Evolutionary conservation across 805 yeast genomes (phyloP), one percentile per base, ranked within the genome.

Genomic region (Candida insectalens): DNA sequence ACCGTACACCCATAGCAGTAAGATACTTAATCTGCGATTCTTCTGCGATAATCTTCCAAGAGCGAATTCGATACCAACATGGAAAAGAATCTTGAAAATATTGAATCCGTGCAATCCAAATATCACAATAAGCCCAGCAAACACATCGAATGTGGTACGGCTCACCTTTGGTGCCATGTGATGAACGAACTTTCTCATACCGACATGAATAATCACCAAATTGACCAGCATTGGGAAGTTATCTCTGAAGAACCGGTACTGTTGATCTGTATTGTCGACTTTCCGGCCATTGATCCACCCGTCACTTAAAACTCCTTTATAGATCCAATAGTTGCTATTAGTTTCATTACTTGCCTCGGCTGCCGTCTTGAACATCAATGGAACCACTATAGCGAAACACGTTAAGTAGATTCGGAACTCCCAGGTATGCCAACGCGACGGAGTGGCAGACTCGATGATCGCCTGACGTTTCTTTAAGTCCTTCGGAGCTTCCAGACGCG

Each of bases 201-300:
- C 31, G 4, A 65, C 53, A 56, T 92, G 97, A 2, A 62, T 51
- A 0, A 50, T 42, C 36, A 79, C 65, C 32, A 84, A 61, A 0
- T 60, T 71, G n/a, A 63, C 50, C 32, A 92, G 59, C 32, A 81
- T 52, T 9, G 74, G 70, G 42, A 89, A 65, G 50, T 87, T 87
- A 50, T 82, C 79, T 46, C 98, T 69, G 52, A 92, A 85, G 49
- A 87, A 84, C 18, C 83, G 59, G 50, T 89, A 92, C 55, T 92
- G 99, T 21, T 67, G 64, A 53, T 92, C 99, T 4, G 95, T 81
- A 52, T 89, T 88, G 55, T 92, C 98, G 27, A 85, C 94, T 55
- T 79, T 81, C 18, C 95, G 61, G 6, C 95, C 96, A 51, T 80
- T 73, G 45, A 87, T 60, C 97, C 97, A 89, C 4, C 98, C 97